Evolutionary conservation across 1,284 basidiomycete species (phyloP).

Genomic region (Cutaneotrichosporon cyanovorans): DNA sequence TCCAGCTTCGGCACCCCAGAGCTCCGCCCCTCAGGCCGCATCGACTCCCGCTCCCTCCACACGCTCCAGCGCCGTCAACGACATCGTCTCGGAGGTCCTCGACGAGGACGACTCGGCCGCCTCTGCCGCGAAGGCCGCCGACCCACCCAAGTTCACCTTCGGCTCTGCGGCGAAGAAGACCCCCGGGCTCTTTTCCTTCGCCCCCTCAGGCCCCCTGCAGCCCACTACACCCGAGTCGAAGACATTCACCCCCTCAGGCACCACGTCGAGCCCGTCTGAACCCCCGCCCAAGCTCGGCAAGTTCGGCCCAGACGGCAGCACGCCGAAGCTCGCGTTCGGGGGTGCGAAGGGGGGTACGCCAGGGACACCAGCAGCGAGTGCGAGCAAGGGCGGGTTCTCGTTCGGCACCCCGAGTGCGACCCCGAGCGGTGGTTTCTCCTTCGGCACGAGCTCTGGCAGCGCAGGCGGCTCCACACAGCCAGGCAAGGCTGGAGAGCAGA

Average conservation of each 20-base stretch:
- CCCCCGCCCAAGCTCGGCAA: conserved; percentile 35
- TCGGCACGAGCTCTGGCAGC: conserved; percentile 22
- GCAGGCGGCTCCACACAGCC: not conserved
- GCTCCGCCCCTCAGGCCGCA: not conserved
- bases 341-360: conserved; percentile 11
- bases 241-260: conserved; percentile 26
- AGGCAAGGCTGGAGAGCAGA: no score
- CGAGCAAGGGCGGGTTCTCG: conserved; percentile 2
- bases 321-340: conserved; percentile 33
- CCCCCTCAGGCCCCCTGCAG: conserved; percentile 32
- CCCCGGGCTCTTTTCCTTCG: conserved; percentile 31
- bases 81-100: conserved; percentile 31
- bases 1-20: conserved; percentile 1
- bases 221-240: conserved; percentile 32
- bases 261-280: conserved; percentile 9
- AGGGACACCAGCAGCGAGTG: not conserved
- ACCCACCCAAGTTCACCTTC: conserved; percentile 15
- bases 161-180: conserved; percentile 3
- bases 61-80: conserved; percentile 29
- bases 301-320: conserved; percentile 35
- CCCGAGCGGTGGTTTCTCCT: conserved; percentile 21
- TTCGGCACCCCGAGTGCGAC: not conserved
- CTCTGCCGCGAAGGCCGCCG: not conserved
- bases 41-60: conserved; percentile 20
- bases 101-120: conserved; percentile 21